Percentiles rank a stretch among this genome's conserved stretches.
These are phyloP conservation scores for Fallopia convolvulus DNA, from an alignment of 148 eudicot genomes.

Conservation along the genomic window DNA sequence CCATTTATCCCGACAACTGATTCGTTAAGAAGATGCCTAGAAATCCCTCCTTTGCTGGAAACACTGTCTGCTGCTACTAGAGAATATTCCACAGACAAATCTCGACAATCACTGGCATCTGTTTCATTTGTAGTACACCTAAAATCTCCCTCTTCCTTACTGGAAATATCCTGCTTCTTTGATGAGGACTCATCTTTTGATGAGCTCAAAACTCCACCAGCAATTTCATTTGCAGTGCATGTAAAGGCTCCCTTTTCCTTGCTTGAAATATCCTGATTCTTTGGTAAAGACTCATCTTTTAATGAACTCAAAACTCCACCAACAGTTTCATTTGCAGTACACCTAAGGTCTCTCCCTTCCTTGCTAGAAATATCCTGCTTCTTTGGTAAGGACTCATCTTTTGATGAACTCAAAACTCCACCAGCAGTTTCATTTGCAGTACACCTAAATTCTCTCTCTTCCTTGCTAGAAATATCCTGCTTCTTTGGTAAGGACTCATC, in stretches of 20 bases:
- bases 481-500: not conserved
- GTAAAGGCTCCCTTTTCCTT: slow-evolving; percentile 5
- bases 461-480: slow-evolving; percentile 5
- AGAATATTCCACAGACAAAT: not conserved
- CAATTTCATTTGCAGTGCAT: not conserved
- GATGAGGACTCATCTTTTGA: not conserved
- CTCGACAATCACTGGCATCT: not conserved
- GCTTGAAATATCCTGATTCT: not conserved
- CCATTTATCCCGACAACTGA: not conserved
- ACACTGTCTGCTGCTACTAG: not conserved
- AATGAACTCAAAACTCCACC: slow-evolving; percentile 4
- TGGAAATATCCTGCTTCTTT: slow-evolving; percentile 1
- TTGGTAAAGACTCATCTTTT: not conserved
- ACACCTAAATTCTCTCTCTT: slow-evolving; percentile 1
- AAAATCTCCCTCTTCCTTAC: slow-evolving; percentile 6
- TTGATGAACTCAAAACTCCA: slow-evolving; percentile 9
- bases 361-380: not conserved
- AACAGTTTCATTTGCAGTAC: not conserved
- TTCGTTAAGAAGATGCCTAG: not conserved
- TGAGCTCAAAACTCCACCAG: not conserved
- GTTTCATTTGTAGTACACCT: slow-evolving; percentile 1
- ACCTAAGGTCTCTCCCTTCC: slow-evolving; percentile 10
- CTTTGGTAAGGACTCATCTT: not conserved
- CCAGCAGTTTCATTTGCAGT: not conserved
- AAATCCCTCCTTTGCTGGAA: not conserved